A percentile compares a stretch with the other conserved stretches of the same genome.
Evolutionary conservation across 2,329 filamentous ascomycete species (phyloP).

Genomic region (Myriangium duriaei): DNA sequence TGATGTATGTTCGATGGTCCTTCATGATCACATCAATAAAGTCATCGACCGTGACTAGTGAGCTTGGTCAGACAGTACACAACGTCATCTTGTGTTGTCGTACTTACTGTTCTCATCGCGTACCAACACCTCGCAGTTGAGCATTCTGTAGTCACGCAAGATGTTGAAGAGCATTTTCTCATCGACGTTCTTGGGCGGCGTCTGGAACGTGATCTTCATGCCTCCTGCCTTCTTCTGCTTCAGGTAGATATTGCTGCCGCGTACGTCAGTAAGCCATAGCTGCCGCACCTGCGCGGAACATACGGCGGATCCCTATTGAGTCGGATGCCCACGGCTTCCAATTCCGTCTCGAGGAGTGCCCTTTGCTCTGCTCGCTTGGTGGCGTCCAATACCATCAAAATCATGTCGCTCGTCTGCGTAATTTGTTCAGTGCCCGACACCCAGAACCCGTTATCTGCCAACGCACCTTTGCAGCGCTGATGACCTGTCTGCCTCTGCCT

Average conservation of each 20-base stretch:
- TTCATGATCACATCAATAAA: conserved; percentile 99
- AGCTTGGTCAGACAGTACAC: too few species aligned
- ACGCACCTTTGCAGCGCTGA: conserved; percentile 74
- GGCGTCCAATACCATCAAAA: conserved; percentile 92
- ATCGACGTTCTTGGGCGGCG: conserved; percentile 79
- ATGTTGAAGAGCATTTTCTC: conserved; percentile 99
- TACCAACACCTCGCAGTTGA: conserved; percentile 92
- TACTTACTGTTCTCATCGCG: conserved; percentile 68
- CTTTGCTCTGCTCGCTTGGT: conserved; percentile 94
- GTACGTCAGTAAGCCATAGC: conserved; percentile 9
- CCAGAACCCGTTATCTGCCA: not conserved
- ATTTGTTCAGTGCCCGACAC: conserved; percentile 7
- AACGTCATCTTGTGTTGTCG: too few species aligned
- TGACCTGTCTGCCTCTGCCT: conserved; percentile 93
- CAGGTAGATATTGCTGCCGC: conserved; percentile 81
- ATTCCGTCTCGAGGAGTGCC: conserved; percentile 74
- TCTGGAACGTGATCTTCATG: conserved; percentile 95
- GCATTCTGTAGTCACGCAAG: conserved; percentile 93
- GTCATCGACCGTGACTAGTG: conserved; percentile 84
- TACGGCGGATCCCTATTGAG: conserved; percentile 84
- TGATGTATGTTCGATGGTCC: conserved; percentile 95
- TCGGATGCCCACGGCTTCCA: conserved; percentile 90
- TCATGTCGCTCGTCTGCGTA: conserved; percentile 71
- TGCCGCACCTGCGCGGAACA: conserved; percentile 22
- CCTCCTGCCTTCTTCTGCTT: conserved; percentile 92